Percentiles rank a stretch among this genome's conserved stretches.
Conservation (phyloP, 208 protist species). For the Herpetomonas samuelpessoai region DNA sequence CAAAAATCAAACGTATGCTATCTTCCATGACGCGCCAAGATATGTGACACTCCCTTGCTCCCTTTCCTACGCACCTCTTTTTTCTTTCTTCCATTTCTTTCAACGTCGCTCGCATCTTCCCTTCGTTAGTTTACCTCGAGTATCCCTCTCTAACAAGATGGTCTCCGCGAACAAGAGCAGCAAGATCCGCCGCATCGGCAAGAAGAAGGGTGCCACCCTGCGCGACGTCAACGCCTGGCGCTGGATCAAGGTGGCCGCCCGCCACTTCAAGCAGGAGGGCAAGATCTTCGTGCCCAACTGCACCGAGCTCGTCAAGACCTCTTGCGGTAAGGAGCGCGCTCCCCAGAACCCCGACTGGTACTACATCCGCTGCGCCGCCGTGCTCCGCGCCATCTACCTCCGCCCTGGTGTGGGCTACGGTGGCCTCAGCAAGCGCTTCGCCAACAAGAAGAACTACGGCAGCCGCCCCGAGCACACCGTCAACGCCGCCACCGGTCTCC, state of each 20-base stretch:
- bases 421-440: slow-evolving; percentile 92
- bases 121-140: too few relatives aligned
- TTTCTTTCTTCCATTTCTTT: too few relatives aligned
- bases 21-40: too few relatives aligned
- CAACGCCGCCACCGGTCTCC: slow-evolving; percentile 76
- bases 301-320: slow-evolving; percentile 97
- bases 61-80: too few relatives aligned
- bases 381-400: slow-evolving; percentile 97
- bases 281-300: slow-evolving; percentile 95
- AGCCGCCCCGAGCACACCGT: slow-evolving; percentile 89
- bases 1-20: too few relatives aligned
- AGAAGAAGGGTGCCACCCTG: slow-evolving; percentile 89
- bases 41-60: too few relatives aligned
- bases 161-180: slow-evolving; percentile 33
- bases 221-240: slow-evolving; percentile 94
- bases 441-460: slow-evolving; percentile 89
- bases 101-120: too few relatives aligned
- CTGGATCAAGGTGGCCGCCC: slow-evolving; percentile 94
- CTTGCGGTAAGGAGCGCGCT: slow-evolving; percentile 93
- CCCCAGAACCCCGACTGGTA: slow-evolving; percentile 98
- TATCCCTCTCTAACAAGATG: too few relatives aligned
- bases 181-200: slow-evolving; percentile 89
- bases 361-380: slow-evolving; percentile 96
- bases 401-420: slow-evolving; percentile 94
- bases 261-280: slow-evolving; percentile 96